Evolutionary conservation across 768 basidiomycete species (phyloP).

Genomic region (Boletellus sp.): DNA sequence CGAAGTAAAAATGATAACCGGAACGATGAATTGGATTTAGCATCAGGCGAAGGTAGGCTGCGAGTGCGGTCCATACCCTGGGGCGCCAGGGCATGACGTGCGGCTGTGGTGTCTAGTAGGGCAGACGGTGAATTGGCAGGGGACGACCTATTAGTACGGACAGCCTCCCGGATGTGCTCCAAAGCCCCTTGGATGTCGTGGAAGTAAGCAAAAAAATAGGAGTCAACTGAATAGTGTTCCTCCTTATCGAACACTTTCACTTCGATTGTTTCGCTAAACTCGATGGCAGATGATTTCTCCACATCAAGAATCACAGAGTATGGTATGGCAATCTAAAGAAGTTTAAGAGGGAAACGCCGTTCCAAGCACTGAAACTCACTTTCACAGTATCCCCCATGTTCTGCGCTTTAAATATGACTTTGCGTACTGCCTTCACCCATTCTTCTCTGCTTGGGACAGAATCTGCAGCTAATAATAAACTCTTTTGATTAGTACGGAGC

Average conservation of each 20-base stretch:
- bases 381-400: conserved; percentile 96
- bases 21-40: conserved; percentile 46
- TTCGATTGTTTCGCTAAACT: conserved; percentile 96
- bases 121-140: conserved; percentile 20
- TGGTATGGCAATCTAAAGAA: conserved; percentile 80
- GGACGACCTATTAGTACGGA: conserved; percentile 51
- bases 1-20: conserved; percentile 61
- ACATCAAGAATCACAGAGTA: conserved; percentile 87
- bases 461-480: conserved; percentile 67
- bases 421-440: conserved; percentile 94
- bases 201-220: conserved; percentile 96
- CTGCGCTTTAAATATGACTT: conserved; percentile 93
- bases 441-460: conserved; percentile 83
- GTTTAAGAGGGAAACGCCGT: conserved; percentile 3
- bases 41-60: conserved; percentile 34
- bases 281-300: conserved; percentile 83
- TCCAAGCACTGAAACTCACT: conserved; percentile 38
- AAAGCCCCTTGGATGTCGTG: conserved; percentile 73
- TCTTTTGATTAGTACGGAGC: conserved; percentile 78
- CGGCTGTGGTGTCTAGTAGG: conserved; percentile 59
- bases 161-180: conserved; percentile 75
- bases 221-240: conserved; percentile 75
- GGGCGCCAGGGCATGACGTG: conserved; percentile 30
- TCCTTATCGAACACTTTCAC: conserved; percentile 83
- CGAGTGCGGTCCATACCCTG: conserved; percentile 39